Percentiles rank a stretch among this genome's conserved stretches.
Conservation (phyloP, 371 early-diverging fungal species). For the Mucor indicus region DNA sequence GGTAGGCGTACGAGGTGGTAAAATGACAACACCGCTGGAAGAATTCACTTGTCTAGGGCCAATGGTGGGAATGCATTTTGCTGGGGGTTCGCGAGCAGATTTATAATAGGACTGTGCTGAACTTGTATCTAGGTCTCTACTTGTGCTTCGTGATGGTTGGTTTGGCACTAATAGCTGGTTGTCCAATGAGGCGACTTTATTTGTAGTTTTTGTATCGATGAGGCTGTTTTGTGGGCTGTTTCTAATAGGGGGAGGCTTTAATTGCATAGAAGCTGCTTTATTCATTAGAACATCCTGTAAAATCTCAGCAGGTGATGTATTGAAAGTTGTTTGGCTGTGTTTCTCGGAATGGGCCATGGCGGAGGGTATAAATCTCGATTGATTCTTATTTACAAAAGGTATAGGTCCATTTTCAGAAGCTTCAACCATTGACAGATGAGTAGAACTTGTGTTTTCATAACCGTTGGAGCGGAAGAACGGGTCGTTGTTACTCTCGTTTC, state of each 20-base stretch:
- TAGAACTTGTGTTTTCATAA: slow-evolving; percentile 16
- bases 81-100: neutral
- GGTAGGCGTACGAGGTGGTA: slow-evolving; percentile 39
- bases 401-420: slow-evolving; percentile 1
- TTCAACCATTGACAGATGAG: slow-evolving; percentile 1
- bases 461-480: slow-evolving; percentile 48
- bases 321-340: slow-evolving; percentile 1
- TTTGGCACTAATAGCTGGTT: neutral
- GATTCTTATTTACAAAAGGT: slow-evolving; percentile 14
- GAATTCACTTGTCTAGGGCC: slow-evolving; percentile 14
- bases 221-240: neutral
- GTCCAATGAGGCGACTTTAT: neutral
- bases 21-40: slow-evolving; percentile 16
- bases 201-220: neutral
- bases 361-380: slow-evolving; percentile 14
- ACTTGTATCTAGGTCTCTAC: neutral
- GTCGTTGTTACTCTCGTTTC: slow-evolving; percentile 36
- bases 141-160: neutral
- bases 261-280: slow-evolving; percentile 40
- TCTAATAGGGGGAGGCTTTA: slow-evolving; percentile 38
- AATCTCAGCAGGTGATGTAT: slow-evolving; percentile 19
- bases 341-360: slow-evolving; percentile 26
- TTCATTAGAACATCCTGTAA: slow-evolving; percentile 36
- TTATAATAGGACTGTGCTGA: neutral
- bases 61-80: slow-evolving; percentile 21